Percentiles rank a stretch among this genome's conserved stretches.
phyloP scores from a whole-genome alignment of 2,329 filamentous ascomycete genomes.

The Lasiodiplodia citricola region DNA sequence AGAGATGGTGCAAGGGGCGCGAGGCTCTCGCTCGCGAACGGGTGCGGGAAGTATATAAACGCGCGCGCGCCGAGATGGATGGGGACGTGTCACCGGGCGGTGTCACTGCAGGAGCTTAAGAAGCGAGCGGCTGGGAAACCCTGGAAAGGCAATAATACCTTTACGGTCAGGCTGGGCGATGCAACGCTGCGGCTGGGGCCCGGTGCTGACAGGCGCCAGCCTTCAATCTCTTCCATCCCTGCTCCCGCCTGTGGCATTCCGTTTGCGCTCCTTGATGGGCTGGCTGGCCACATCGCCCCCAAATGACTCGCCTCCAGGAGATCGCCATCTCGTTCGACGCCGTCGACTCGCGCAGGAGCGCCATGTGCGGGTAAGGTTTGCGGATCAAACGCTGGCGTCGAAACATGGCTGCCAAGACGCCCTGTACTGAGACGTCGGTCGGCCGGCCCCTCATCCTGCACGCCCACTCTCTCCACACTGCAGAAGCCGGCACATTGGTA shows the following conservation, averaged over 20 bases:
- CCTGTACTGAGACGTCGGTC: not conserved
- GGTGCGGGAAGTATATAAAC: conserved; percentile 13
- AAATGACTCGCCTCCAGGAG: conserved; percentile 13
- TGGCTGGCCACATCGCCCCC: not conserved
- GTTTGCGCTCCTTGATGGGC: conserved; percentile 1
- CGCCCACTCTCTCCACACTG: not conserved
- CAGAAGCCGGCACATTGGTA: not conserved
- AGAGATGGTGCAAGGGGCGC: not conserved
- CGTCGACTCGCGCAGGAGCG: conserved; percentile 10
- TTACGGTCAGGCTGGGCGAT: conserved; percentile 16
- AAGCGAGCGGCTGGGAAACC: conserved; percentile 11
- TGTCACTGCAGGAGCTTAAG: conserved; percentile 18
- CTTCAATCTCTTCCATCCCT: conserved; percentile 9
- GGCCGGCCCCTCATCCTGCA: conserved; percentile 16
- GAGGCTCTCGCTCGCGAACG: not conserved
- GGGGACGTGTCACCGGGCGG: conserved; percentile 5
- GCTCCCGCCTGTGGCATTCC: conserved; percentile 8
- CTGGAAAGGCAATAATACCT: conserved; percentile 1
- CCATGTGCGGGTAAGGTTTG: conserved; percentile 19
- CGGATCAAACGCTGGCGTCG: conserved; percentile 14
- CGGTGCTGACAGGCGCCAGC: not conserved
- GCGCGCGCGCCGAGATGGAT: not conserved
- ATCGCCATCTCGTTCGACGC: conserved; percentile 2
- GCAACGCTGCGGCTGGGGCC: conserved; percentile 15
- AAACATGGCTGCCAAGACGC: conserved; percentile 17